Percentiles rank a stretch among this genome's conserved stretches.
These are phyloP conservation scores for Saccharomyces hybrid DNA, from an alignment of 1,139 yeast species.

Conservation along the genomic window DNA sequence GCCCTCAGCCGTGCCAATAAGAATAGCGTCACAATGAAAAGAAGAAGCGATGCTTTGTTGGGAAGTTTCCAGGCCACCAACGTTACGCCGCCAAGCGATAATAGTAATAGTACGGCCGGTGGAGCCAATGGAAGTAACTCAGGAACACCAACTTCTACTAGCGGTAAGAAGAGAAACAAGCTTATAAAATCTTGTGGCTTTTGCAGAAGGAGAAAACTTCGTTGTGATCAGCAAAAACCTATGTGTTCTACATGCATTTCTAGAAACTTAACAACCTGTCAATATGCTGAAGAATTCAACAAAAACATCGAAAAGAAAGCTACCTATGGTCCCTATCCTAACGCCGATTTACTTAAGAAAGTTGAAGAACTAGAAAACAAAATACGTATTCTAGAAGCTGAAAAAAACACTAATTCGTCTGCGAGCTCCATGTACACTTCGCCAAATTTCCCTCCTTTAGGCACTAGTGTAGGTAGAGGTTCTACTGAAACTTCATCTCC, in stretches of 20 bases:
- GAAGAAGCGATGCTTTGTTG: background rate
- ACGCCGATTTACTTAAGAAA: constrained; percentile 1
- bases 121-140: background rate
- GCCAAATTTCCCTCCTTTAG: background rate
- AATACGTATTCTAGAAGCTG: background rate
- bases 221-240: constrained; percentile 28
- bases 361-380: constrained; percentile 3
- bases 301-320: background rate
- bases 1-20: background rate
- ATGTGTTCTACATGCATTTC: constrained; percentile 22
- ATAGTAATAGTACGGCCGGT: background rate
- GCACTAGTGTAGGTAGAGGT: background rate
- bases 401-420: background rate
- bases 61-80: background rate
- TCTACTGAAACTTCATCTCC: background rate
- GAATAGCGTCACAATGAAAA: background rate
- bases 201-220: constrained; percentile 28
- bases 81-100: background rate
- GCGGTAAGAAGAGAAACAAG: constrained; percentile 16
- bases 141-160: background rate
- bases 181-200: constrained; percentile 27
- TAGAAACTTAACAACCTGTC: constrained; percentile 20
- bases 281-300: constrained; percentile 15
- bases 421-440: background rate
- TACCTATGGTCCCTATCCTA: background rate